Conservation (phyloP, 78 protist genomes). For the Capsaspora owczarzaki region DNA sequence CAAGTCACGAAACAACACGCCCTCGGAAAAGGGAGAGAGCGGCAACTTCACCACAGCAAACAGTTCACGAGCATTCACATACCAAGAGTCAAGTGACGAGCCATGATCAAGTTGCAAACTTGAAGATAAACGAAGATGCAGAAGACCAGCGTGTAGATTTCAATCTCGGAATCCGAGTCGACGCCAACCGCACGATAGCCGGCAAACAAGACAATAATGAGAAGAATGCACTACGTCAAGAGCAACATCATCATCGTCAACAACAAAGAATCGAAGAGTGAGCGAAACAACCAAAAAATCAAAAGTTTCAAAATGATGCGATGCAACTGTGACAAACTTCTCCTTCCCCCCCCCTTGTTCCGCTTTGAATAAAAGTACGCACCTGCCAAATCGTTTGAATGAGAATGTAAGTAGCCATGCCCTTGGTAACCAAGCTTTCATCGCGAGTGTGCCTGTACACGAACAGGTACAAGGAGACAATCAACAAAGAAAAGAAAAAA, state of each 20-base stretch:
- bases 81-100: conserved; percentile 22
- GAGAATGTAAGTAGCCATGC: neutral
- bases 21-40: neutral
- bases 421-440: neutral
- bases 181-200: neutral
- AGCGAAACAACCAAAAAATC: neutral
- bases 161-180: neutral
- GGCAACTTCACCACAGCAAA: neutral
- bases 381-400: neutral
- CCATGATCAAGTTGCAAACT: conserved; percentile 85
- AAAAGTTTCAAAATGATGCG: neutral
- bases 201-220: conserved; percentile 32
- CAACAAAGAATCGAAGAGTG: neutral
- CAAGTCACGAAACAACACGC: no score
- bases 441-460: neutral
- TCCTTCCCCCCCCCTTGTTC: no score
- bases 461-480: neutral
- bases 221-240: neutral
- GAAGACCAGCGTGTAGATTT: conserved; percentile 71
- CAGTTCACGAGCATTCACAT: neutral
- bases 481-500: neutral
- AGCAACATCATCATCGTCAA: neutral
- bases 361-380: neutral
- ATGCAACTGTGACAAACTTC: neutral
- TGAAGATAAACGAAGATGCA: conserved; percentile 85